phyloP scores from a whole-genome alignment of 2,329 filamentous ascomycete genomes.

The Cladosporium austrohemisphaericum region DNA sequence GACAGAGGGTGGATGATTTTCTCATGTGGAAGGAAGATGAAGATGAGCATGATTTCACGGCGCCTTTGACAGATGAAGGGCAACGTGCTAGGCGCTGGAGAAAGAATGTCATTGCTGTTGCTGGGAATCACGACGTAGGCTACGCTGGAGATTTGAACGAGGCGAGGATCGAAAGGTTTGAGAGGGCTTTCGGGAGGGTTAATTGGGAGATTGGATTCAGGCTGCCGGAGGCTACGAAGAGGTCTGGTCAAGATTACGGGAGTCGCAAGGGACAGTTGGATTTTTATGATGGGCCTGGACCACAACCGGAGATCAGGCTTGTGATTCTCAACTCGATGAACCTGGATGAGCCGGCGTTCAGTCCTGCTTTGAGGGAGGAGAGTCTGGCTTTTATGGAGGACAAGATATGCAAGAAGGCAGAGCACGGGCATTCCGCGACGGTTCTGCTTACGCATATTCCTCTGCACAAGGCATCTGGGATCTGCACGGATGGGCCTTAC shows the following conservation, averaged over 20 bases:
- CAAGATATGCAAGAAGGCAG: constrained; percentile 17
- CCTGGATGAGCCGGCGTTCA: constrained; percentile 76
- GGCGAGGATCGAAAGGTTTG: constrained; percentile 75
- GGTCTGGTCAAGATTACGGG: constrained; percentile 14
- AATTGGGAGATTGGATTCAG: constrained; percentile 82
- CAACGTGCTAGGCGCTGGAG: constrained; percentile 58
- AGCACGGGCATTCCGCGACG: constrained; percentile 58
- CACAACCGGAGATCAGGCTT: constrained; percentile 67
- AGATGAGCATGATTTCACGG: too few species aligned
- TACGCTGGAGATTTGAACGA: constrained; percentile 86
- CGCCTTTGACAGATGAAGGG: too few species aligned
- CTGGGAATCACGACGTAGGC: constrained; percentile 93
- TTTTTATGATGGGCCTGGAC: constrained; percentile 5
- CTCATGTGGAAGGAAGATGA: constrained; percentile 30
- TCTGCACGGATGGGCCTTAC: constrained; percentile 80
- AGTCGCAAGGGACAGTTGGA: constrained; percentile 4
- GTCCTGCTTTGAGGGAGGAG: constrained; percentile 63
- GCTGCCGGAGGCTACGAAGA: constrained; percentile 29
- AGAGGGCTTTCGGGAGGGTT: constrained; percentile 75
- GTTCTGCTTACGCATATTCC: constrained; percentile 90
- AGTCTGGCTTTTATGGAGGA: constrained; percentile 74
- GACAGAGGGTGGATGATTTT: constrained; percentile 26
- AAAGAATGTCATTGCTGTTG: constrained; percentile 79
- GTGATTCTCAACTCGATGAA: constrained; percentile 91
- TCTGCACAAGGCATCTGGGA: constrained; percentile 73